Evolutionary conservation across 306 rosid species (phyloP), one percentile per base, ranked within the genome.

Genomic region (Quercus ilex): DNA sequence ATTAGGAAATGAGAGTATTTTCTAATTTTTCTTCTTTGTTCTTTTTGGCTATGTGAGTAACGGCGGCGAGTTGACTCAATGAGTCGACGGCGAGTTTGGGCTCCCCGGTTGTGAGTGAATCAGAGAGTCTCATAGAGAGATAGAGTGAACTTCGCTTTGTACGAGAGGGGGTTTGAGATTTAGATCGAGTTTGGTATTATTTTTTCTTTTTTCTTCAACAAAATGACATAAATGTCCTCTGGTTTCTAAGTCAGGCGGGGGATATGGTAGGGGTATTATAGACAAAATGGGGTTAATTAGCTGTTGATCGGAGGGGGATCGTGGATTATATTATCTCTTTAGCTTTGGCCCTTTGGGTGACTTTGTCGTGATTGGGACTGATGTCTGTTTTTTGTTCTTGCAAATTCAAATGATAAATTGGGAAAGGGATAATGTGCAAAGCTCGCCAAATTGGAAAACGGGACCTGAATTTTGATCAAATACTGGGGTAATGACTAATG

Each of bases 41-140:
- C 49, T 38, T 70, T 67, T 41, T 18, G 15, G n/a, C 69, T 57
- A 69, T 58, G 77, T 63, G 72, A 69, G 46, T 55, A 76, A 78
- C 64, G 80, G 82, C 53, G 46, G 82, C 85, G 80, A 81, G 89
- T 79, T 76, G 86, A 84, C 84, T 86, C 90, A 71, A 85, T 63
- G 87, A 79, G 71, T 74, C 71, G 17, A 9, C 58, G 13, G 12
- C 19, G 4, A 30, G 71, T 28, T 55, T n/a, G 13, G 80, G 8
- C 25, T 33, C 79, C 49, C 70, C 15, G 58, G 31, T 65, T 69
- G 7, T 23, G 41, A 68, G 18, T 70, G 51, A 81, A 58, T 57
- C 52, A 6, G 23, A 6, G 38, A 26, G 19, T 69, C 56, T 70
- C 23, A 17, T n/a, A 53, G 75, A 35, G 5, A 55, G 69, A 71